Conservation (phyloP, 106 monocot species). For the Ottelia alismoides region DNA sequence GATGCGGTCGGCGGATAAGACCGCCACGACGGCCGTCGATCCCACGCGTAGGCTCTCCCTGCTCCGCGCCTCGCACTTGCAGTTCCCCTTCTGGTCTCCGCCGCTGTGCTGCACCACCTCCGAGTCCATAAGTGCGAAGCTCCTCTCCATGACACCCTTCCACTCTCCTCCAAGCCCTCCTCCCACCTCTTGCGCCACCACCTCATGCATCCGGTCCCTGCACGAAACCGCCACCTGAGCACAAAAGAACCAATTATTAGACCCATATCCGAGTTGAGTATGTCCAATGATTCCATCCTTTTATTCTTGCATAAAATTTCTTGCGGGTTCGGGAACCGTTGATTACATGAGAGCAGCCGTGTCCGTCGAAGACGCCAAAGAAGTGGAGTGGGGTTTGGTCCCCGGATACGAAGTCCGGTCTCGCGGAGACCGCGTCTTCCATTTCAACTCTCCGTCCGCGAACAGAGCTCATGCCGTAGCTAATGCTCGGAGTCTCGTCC, state of each 20-base stretch:
- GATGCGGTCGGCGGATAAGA: slow-evolving; percentile 7
- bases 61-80: slow-evolving; percentile 55
- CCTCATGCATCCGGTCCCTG: slow-evolving; percentile 68
- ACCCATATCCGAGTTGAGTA: too few relatives aligned
- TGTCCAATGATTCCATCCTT: too few relatives aligned
- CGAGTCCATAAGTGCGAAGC: slow-evolving; percentile 60
- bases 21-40: slow-evolving; percentile 69
- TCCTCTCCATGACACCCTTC: slow-evolving; percentile 49
- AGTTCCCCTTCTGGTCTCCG: slow-evolving; percentile 9
- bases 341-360: too few relatives aligned
- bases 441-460: too few relatives aligned
- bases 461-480: too few relatives aligned
- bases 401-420: too few relatives aligned
- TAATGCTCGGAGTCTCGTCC: too few relatives aligned
- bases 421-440: too few relatives aligned
- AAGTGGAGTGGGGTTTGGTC: too few relatives aligned
- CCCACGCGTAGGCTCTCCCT: slow-evolving; percentile 69
- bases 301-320: too few relatives aligned
- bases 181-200: slow-evolving; percentile 42
- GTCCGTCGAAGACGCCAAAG: too few relatives aligned
- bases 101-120: slow-evolving; percentile 17
- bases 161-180: slow-evolving; percentile 11
- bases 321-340: too few relatives aligned
- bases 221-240: slow-evolving; percentile 62
- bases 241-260: neutral